Base-by-base conservation (phyloP, 257 asterid species). In the Echium plantagineum region DNA sequence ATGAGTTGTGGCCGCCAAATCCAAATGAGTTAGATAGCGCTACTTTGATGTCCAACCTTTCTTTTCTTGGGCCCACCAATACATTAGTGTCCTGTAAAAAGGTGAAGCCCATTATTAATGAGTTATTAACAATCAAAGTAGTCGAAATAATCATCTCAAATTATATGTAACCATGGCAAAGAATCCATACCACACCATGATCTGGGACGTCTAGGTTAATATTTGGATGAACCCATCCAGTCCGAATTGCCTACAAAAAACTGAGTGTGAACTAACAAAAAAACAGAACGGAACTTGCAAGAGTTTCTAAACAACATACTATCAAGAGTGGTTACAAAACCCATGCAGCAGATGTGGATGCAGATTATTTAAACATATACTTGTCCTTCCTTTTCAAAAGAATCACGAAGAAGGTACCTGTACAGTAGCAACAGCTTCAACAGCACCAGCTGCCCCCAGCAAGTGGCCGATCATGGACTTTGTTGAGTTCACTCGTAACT, bases 171-270 rank as follows among this genome's bases (percentile, higher is more conserved):
- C 51, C 13, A 32, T 56, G 66, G 26, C 32, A 49, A 9, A 62
- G 9, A 24, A 60, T 55, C 31, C 66, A 48, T 77, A 80, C 86
- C 81, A 77, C 61, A 59, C 74, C 80, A 51, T 60, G 31, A 47
- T 72, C 69, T 8, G 86, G 83, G 47, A 54, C 52, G 47, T 81
- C 81, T 17, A 77, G 83, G 60, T 81, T 81, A 67, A 77, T 71
- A 54, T 81, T 77, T 22, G 81, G 83, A 70, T 80, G 86, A 66
- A 77, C 55, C 81, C 81, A 80, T 52, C 86, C 78, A 6, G 80
- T 77, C 61, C 73, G 71, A 62, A 77, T 77, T 28, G 81, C 83
- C 83, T 77, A 54, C 61, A 63, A 57, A 16, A n/a, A 42, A 30
- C 38, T 42, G 49, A 4, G 16, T 42, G 17, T 42, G 49, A 42